These are phyloP conservation scores for Aurantiochytrium sp. DNA, from an alignment of 108 stramenopile species.

Conservation along the genomic window DNA sequence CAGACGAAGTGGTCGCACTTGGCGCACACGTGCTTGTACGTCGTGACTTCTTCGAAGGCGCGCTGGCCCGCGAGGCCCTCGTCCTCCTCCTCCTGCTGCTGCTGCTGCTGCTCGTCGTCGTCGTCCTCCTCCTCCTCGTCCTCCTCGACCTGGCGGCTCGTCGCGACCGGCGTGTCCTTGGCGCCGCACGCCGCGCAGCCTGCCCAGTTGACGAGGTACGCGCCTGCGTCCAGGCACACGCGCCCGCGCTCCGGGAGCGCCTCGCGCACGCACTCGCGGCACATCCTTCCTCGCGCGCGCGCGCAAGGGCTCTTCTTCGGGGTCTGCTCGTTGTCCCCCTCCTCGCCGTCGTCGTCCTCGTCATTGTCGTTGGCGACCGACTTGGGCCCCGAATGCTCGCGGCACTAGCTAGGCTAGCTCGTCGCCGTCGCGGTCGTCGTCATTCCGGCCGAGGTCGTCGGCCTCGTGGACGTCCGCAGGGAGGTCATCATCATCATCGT, in stretches of 20 bases:
- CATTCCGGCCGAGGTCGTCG: too few relatives aligned
- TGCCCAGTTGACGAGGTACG: not conserved
- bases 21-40: not conserved
- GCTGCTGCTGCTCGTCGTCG: not conserved
- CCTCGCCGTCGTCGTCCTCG: too few relatives aligned
- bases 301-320: not conserved
- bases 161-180: not conserved
- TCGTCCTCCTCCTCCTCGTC: not conserved
- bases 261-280: not conserved
- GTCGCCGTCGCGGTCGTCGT: too few relatives aligned
- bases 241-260: slow-evolving; percentile 16
- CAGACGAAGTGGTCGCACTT: not conserved
- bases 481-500: too few relatives aligned
- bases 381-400: too few relatives aligned
- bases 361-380: too few relatives aligned
- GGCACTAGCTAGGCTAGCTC: too few relatives aligned
- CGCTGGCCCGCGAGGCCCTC: not conserved
- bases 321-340: too few relatives aligned
- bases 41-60: not conserved
- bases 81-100: not conserved
- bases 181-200: not conserved
- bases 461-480: too few relatives aligned
- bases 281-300: not conserved
- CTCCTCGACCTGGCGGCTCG: not conserved
- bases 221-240: not conserved